Evolutionary conservation across 2,329 filamentous ascomycete species (phyloP).

Genomic region (Penicillium digitatum): DNA sequence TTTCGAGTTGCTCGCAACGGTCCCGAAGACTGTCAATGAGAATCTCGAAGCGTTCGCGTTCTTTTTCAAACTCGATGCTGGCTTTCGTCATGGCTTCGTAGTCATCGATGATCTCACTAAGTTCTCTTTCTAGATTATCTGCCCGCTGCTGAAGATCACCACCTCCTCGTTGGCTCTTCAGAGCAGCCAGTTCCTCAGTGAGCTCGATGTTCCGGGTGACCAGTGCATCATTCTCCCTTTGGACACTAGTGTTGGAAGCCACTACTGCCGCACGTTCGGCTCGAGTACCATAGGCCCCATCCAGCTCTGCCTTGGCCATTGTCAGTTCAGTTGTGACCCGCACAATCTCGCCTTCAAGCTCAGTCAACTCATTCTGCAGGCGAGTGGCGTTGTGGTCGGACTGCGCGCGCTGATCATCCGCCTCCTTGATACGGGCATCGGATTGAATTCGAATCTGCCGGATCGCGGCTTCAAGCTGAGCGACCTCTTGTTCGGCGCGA

Average conservation of each 20-base stretch:
- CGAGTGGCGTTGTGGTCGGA: conserved; percentile 40
- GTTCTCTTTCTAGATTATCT: conserved; percentile 59
- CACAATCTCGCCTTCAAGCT: conserved; percentile 61
- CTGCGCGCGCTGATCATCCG: conserved; percentile 20
- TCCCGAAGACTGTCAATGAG: conserved; percentile 62
- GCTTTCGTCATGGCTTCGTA: conserved; percentile 68
- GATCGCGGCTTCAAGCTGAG: conserved; percentile 30
- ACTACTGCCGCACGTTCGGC: conserved; percentile 65
- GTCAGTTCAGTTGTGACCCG: conserved; percentile 73
- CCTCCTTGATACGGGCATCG: conserved; percentile 26
- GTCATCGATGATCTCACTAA: conserved; percentile 64
- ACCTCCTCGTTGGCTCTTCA: conserved; percentile 35
- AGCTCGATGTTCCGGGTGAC: conserved; percentile 47
- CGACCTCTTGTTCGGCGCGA: conserved; percentile 27
- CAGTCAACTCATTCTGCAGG: conserved; percentile 49
- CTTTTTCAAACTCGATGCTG: conserved; percentile 67
- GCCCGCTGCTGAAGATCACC: conserved; percentile 48
- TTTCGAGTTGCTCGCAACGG: conserved; percentile 60
- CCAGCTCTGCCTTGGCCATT: conserved; percentile 85
- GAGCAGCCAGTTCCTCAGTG: conserved; percentile 46
- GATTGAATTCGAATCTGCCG: conserved; percentile 33
- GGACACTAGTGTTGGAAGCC: conserved; percentile 55
- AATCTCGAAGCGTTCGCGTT: conserved; percentile 61
- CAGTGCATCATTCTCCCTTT: conserved; percentile 58
- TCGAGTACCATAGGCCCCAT: conserved; percentile 83